Base-by-base conservation (phyloP, 2,329 filamentous ascomycete species). In the Graphiopsis chlorocephala region DNA sequence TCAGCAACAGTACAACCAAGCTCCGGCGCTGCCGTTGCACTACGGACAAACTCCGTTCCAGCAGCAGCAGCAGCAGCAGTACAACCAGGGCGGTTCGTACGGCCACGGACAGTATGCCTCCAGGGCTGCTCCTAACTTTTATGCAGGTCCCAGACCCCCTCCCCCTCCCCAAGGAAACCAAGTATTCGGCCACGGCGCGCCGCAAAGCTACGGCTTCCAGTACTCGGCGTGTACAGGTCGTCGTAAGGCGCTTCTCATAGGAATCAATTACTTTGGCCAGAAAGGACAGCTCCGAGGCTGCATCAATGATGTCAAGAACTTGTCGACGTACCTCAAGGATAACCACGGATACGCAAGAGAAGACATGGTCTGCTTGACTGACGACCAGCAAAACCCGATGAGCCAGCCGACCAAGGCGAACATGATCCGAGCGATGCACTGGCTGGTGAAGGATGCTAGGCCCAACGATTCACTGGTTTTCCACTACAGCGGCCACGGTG, bases 351-450 rank as follows among this genome's bases (percentile, higher is more conserved):
- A 98, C 78, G 93, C 92, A 79, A 84, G 93, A 65, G 94, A 97
- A 78, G 93, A 98, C 75, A 98, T 98, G 94, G 94, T 98, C 23
- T 89, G 95, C 67, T 84, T 98, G 76, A 97, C 94, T 45, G 94
- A 98, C 75, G 94, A 98, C 76, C 93, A 97, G 80, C 92, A 97
- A 77, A 97, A 97, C 72, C 92, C 92, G 28, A 96, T 97, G 91
- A 96, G 92, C 79, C 92, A 97, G 80, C 94, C 94, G 10, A 97
- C 93, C 5, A 97, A 97, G 78, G 90, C 92, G 70, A 98, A 98
- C 75, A 96, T 98, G 64, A 79, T 98, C 42, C 87, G 94, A 61
- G 94, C 94, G 31, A 98, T 98, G 94, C 93, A 97, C 76, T 98
- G 94, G 94, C 82, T 98, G 23, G 92, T 97, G 65, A 97, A 97